A percentile compares a stretch with the other conserved stretches of the same genome.
Conservation (phyloP, 2,329 filamentous ascomycete genomes). For the Fusarium guadeloupense region DNA sequence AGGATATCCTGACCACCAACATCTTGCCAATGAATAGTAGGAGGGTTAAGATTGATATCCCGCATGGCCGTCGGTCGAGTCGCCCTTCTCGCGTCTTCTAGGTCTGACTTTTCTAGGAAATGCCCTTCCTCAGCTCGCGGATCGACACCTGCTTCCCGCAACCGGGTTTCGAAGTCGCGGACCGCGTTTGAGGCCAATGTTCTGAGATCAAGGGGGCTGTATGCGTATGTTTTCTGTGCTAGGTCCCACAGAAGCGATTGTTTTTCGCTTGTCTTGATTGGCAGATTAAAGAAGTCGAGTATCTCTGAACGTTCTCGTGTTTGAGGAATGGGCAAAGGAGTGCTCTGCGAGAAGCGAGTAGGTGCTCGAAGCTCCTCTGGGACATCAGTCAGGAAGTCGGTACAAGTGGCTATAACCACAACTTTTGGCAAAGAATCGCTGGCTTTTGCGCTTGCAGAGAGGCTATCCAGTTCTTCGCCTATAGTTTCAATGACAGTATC, state of each 20-base stretch:
- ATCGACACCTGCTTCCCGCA: conserved; percentile 36
- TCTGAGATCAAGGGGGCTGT: conserved; percentile 80
- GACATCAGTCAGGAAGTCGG: conserved; percentile 76
- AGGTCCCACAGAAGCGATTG: conserved; percentile 67
- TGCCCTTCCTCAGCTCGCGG: conserved; percentile 25
- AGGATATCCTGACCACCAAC: conserved; percentile 86
- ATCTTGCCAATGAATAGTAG: conserved; percentile 84
- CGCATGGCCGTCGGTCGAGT: conserved; percentile 88
- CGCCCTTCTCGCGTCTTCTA: conserved; percentile 71
- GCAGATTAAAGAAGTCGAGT: conserved; percentile 66
- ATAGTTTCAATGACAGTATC: conserved; percentile 61
- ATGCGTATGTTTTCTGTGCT: conserved; percentile 84
- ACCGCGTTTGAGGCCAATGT: conserved; percentile 61
- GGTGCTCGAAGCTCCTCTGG: conserved; percentile 72
- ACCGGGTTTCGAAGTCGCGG: conserved; percentile 39
- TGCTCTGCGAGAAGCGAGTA: conserved; percentile 71
- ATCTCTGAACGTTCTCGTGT: conserved; percentile 76
- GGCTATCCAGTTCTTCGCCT: conserved; percentile 63
- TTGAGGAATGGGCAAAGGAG: conserved; percentile 82
- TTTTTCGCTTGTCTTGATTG: conserved; percentile 57
- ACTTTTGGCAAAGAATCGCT: conserved; percentile 62
- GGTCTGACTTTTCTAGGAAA: conserved; percentile 58
- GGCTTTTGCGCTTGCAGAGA: conserved; percentile 54
- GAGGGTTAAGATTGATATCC: conserved; percentile 88
- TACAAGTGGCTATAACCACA: conserved; percentile 77